phyloP scores from a whole-genome alignment of 768 basidiomycete genomes.

The Melanogaster broomeanus region DNA sequence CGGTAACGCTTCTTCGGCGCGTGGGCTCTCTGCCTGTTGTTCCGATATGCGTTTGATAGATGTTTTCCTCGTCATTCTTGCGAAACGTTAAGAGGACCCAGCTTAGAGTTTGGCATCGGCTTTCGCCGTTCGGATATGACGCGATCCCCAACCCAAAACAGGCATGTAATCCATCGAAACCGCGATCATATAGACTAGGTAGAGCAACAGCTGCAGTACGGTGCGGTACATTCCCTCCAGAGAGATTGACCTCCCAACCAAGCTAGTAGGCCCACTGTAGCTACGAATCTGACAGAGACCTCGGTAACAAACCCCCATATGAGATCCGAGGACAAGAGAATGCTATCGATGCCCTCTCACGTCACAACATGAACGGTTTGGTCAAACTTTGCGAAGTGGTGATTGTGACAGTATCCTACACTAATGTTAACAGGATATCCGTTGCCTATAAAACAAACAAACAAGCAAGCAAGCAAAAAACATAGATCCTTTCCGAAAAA shows the following conservation, averaged over 20 bases:
- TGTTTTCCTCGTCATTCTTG: constrained; percentile 7
- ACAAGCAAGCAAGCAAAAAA: too few species aligned
- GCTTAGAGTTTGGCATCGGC: neutral
- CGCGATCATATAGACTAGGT: too few species aligned
- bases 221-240: too few species aligned
- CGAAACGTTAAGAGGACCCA: neutral
- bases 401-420: constrained; percentile 4
- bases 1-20: neutral
- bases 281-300: neutral
- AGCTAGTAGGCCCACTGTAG: neutral
- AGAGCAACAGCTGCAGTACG: too few species aligned
- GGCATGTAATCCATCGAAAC: neutral
- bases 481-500: neutral
- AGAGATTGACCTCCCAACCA: too few species aligned
- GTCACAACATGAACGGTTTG: too few species aligned
- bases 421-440: neutral
- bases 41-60: neutral
- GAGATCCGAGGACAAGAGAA: too few species aligned
- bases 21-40: neutral
- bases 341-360: too few species aligned
- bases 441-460: neutral
- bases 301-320: too few species aligned
- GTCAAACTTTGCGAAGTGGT: constrained; percentile 8
- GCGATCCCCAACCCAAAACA: neutral
- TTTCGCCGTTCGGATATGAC: neutral